Conservation (phyloP, 2,329 filamentous ascomycete genomes). For the Dichotomopilus funicola region DNA sequence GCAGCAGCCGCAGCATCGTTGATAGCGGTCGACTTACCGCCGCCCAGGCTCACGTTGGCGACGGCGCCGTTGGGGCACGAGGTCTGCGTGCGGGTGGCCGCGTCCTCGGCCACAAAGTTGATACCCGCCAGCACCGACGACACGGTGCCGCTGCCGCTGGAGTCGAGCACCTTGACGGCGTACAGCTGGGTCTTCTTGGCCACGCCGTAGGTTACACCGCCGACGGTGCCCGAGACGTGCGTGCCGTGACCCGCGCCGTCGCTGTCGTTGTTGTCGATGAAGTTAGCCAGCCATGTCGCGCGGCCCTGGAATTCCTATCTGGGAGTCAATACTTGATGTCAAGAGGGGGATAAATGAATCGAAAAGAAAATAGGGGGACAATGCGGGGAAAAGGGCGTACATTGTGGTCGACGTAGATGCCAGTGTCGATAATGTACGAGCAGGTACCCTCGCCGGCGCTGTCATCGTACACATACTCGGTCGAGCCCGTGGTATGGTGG, state of each 20-base stretch:
- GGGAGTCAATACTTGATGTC: not conserved
- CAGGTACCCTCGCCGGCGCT: slow-evolving; percentile 27
- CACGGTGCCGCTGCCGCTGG: slow-evolving; percentile 31
- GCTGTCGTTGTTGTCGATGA: slow-evolving; percentile 28
- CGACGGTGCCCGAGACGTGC: slow-evolving; percentile 41
- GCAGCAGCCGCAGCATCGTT: slow-evolving; percentile 46
- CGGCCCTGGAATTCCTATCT: slow-evolving; percentile 35
- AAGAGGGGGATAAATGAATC: not conserved
- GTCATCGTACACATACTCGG: slow-evolving; percentile 26
- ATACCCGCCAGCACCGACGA: slow-evolving; percentile 39
- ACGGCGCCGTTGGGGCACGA: slow-evolving; percentile 39
- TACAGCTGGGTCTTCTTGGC: slow-evolving; percentile 38
- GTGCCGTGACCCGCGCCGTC: slow-evolving; percentile 43
- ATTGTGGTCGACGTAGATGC: slow-evolving; percentile 36
- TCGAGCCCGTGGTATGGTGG: slow-evolving; percentile 15
- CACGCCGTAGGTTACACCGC: slow-evolving; percentile 37
- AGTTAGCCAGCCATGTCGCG: slow-evolving; percentile 35
- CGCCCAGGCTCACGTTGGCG: slow-evolving; percentile 53
- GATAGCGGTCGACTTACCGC: slow-evolving; percentile 36
- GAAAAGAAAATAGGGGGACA: not conserved
- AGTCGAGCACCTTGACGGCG: slow-evolving; percentile 40
- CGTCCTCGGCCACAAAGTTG: slow-evolving; percentile 35
- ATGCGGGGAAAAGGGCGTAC: slow-evolving; percentile 13
- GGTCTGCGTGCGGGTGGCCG: slow-evolving; percentile 22
- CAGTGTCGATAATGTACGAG: slow-evolving; percentile 41